Evolutionary conservation across 331 rosid genomes (phyloP), one percentile per base, ranked within the genome.

Genomic region (Quercus lobata): DNA sequence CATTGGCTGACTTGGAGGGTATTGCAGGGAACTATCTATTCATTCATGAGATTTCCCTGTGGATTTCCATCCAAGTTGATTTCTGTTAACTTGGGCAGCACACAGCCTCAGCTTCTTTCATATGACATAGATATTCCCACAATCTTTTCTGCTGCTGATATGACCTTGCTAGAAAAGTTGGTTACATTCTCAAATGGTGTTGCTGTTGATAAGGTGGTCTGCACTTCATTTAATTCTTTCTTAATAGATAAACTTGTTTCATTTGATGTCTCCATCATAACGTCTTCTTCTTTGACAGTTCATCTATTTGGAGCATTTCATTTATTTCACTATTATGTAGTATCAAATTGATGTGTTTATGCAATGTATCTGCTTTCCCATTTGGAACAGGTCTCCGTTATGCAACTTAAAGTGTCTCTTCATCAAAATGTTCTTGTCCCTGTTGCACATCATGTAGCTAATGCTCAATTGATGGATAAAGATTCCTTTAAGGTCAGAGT

Each of bases 41-140:
- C 81, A 10, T 88, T 91, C 56, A 87, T 95, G 97, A 87, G 93
- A 79, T 95, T 93, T 79, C 99, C 99, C 18, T 84, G 79, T 25
- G 88, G 78, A 77, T 85, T 86, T 87, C 77, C 90, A 22, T 72
- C 55, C 72, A 84, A 84, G 73, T 79, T 63, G 17, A 72, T 88
- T 73, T 84, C 92, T 80, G 83, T 90, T 63, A 58, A 76, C 71
- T 75, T 62, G 53, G 81, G 79, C 66, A 41, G 24, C 21, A 76
- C 78, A 27, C 60, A 35, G 74, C 86, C 78, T 71, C 83, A 78
- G 73, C 70, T 35, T 77, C 87, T 87, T 49, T 86, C 88, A 66
- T 88, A 88, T 66, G 70, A 63, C 12, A 58, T 91, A 25, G 87
- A 85, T 78, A 81, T 69, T 78, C 75, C 84, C 46, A 57, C 88